Base-by-base conservation (phyloP, 2,329 filamentous ascomycete species). In the Sarocladium oryzae region DNA sequence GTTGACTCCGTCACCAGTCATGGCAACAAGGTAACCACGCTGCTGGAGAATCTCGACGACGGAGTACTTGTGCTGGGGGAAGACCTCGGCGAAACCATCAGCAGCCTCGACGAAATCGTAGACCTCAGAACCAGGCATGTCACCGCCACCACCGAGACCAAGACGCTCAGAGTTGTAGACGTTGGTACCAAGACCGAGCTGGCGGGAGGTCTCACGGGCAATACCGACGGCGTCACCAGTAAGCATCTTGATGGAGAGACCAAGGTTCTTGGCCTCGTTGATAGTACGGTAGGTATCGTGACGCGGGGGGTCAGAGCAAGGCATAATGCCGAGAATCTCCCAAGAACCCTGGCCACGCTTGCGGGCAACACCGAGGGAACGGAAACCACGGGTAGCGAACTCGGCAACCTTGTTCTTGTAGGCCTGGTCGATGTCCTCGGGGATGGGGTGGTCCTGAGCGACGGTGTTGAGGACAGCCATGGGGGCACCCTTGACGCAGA, bases 1-100 rank as follows among this genome's bases (percentile, higher is more conserved):
- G 73, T 95, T 95, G 74, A 95, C 89, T 80, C 89, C 89, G 61
- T 95, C 90, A 78, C 89, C 89, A 71, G 89, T 96, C 90, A 96
- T 95, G 68, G 89, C 90, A 72, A 95, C 89, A 36, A 95, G 82
- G 72, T 95, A 91, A 59, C 89, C 89, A 82, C 89, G 88, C 75
- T 92, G 86, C 74, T 95, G 89, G 49, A 95, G 81, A 64, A 95
- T 95, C 72, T 95, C 89, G 61, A 95, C 89, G 69, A 93, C 89
- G 58, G 89, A 88, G 75, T 91, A 95, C 78, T 95, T 95, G 81
- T 95, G 89, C 74, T 95, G 88, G 61, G 89, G 89, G 78, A 93
- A 95, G 53, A 95, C 89, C 68, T 95, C 89, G 58, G 90, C 89
- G 71, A 95, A 95, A 74, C 89, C 90, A 79, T 95, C 89, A 56